Base-by-base conservation (phyloP, 1,139 yeast species). In the Casaregolazyma suthepensis region DNA sequence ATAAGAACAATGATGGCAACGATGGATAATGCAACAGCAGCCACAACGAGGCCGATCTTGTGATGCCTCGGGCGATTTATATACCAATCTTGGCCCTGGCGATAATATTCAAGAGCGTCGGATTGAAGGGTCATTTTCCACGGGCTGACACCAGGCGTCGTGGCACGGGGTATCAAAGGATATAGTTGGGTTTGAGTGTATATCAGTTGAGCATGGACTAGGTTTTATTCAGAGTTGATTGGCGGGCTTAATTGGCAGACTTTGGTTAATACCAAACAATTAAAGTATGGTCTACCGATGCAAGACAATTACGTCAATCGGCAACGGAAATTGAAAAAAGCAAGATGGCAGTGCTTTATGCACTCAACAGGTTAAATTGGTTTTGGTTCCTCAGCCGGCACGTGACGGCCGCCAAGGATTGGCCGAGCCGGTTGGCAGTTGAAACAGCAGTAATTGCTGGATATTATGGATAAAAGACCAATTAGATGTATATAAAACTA, bases 1-100 rank as follows among this genome's bases (percentile, higher is more conserved):
- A 81, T 66, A 23, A 81, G 52, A 45, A 73, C 65, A 17, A 74
- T 45, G 1, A 76, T 51, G 1, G 58, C 56, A n/a, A 57, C 55
- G 3, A 52, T 52, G 4, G 43, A 46, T 5, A 50, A 50, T 2
- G 50, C 29, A 17, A 59, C 45, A 38, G 58, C 52, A 22, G 54
- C 44, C 1, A 49, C 40, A 2, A 13, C 40, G 7, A 44, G 40
- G n/a, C 23, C 43, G 19, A 37, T 43, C 29, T 35, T 31, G 18
- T 20, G 38, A 17, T 15, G 22, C 20, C 44, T 15, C 4, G 45
- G 17, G 10, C 22, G 46, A 4, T 20, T 19, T 17, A 20, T 23
- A 48, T 23, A 52, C 52, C 50, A 47, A 7, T 38, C 50, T 13
- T 43, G 50, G n/a, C 19, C 45, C 6, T 26, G 44, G n/a, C 15